phyloP scores from a whole-genome alignment of 331 rosid species.

The Arachis monticola region DNA sequence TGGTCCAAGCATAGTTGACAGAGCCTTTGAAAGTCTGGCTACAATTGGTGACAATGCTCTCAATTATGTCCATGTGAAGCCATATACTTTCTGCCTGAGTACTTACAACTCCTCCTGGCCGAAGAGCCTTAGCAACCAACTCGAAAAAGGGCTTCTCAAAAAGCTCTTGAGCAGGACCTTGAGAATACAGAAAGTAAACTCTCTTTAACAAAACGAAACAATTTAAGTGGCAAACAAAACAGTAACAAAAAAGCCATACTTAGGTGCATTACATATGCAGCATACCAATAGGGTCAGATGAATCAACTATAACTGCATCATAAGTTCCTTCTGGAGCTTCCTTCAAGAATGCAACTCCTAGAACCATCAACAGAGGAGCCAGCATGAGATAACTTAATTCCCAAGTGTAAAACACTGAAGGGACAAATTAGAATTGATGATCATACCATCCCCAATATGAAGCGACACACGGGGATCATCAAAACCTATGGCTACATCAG shows the following conservation, averaged over 20 bases:
- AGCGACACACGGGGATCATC: constrained; percentile 90
- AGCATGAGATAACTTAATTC: constrained; percentile 23
- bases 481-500: constrained; percentile 81
- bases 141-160: constrained; percentile 92
- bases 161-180: constrained; percentile 99
- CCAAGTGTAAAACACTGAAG: constrained; percentile 1
- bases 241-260: background rate
- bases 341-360: constrained; percentile 95
- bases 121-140: constrained; percentile 83
- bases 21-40: constrained; percentile 89
- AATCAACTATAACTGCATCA: constrained; percentile 97
- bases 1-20: constrained; percentile 98
- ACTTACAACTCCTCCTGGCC: constrained; percentile 94
- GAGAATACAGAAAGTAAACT: constrained; percentile 37
- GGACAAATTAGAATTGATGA: constrained; percentile 20
- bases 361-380: constrained; percentile 38
- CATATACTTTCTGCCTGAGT: constrained; percentile 99
- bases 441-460: constrained; percentile 91
- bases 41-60: constrained; percentile 81
- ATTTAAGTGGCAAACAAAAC: background rate
- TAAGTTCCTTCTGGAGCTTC: constrained; percentile 84
- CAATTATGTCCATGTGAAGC: constrained; percentile 99
- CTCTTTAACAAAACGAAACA: constrained; percentile 1
- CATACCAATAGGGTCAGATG: constrained; percentile 96
- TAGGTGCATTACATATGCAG: constrained; percentile 1